Evolutionary conservation across 2,329 filamentous ascomycete genomes (phyloP).

Genomic region (Alternaria solani): DNA sequence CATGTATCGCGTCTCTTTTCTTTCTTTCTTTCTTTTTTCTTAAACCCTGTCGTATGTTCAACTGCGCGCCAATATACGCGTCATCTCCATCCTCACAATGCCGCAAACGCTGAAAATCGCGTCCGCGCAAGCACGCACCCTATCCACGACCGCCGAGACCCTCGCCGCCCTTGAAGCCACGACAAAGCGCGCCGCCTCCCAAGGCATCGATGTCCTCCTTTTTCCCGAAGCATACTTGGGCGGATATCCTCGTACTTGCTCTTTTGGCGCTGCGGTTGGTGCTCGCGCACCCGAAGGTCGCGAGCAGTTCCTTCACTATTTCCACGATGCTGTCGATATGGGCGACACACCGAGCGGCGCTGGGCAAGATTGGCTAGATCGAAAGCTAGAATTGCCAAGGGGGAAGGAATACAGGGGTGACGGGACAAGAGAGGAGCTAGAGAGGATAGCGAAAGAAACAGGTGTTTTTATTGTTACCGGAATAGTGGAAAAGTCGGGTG

Average conservation of each 20-base stretch:
- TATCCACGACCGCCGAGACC: conserved; percentile 63
- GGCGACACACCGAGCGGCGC: conserved; percentile 78
- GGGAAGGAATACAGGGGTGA: conserved; percentile 66
- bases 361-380: conserved; percentile 74
- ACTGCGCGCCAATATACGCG: neutral
- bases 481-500: conserved; percentile 79
- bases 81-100: conserved; percentile 37
- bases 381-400: conserved; percentile 63
- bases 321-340: conserved; percentile 79
- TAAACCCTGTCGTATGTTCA: neutral
- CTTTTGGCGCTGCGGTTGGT: conserved; percentile 79
- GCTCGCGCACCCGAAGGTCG: conserved; percentile 72
- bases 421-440: conserved; percentile 81
- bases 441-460: conserved; percentile 76
- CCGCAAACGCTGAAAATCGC: conserved; percentile 58
- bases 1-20: neutral
- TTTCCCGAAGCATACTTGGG: conserved; percentile 94
- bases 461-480: conserved; percentile 85
- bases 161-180: conserved; percentile 71
- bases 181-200: conserved; percentile 68
- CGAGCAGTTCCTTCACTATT: conserved; percentile 84
- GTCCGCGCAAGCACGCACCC: conserved; percentile 59
- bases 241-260: conserved; percentile 84
- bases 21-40: neutral
- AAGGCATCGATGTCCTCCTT: conserved; percentile 73